Base-by-base conservation (phyloP, 163 green algal species). In the Chlamydomonas reinhardtii region DNA sequence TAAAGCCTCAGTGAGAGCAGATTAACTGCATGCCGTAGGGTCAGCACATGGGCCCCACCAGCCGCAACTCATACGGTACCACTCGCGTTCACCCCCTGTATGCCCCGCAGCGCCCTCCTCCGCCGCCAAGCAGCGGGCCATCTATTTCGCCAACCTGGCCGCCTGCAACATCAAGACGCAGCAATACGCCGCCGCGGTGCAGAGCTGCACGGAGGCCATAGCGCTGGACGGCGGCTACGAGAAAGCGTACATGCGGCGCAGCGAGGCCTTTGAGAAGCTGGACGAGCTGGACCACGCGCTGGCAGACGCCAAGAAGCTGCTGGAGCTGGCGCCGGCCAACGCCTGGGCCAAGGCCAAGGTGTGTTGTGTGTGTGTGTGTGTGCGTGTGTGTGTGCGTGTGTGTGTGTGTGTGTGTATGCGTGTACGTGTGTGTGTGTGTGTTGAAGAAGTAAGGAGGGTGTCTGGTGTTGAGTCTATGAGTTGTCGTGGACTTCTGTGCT, bases 241-340 rank as follows among this genome's bases (percentile, higher is more conserved):
- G 4, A 98, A 96, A 87, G 93, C 93, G 27, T 43, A 94, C 31
- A 91, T 97, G 84, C 92, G 96, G 37, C 89, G 96, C 5, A 82
- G 73, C 8, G 89, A 87, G 19, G 96, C 96, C 0, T 95, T 96
- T 80, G 94, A 98, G 84, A 73, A 90, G 72, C 84, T 98, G 66
- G 94, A 97, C 20, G 94, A 99, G 43, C 74, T 96, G 68, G 95
- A 99, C 65, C 87, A 91, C 29, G 96, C 96, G 4, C 89, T 99
- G 32, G 62, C 82, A 32, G 96, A 79, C 79, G 79, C 79, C 48
- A 85, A 85, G 79, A 24, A 32, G n/a, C 73, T 96, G 8, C 17
- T 95, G 19, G 91, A 97, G 75, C 72, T 97, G 24, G 93, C 97
- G 4, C 89, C 93, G 0, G 84, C 72, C 61, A 95, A 93, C 77